Evolutionary conservation across 257 asterid species (phyloP), one percentile per base, ranked within the genome.

Genomic region (Nicotiana sylvestris): DNA sequence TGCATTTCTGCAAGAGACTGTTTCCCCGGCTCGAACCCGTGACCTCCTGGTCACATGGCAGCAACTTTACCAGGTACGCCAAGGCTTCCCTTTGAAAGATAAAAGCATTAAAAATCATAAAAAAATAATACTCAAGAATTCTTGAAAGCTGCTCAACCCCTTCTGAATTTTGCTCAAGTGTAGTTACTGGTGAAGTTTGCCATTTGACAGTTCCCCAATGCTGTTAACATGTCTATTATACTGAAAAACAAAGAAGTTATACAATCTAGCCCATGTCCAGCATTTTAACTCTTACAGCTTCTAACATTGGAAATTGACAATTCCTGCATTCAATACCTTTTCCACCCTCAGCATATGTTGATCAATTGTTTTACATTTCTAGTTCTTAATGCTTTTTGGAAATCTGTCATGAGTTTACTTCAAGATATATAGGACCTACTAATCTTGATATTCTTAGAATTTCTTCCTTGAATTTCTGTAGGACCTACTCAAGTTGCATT

Each of bases 401-500:
- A 46, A 6, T 74, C 61, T 49, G 21, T 74, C 25, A 10, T 25
- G 12, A 27, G 37, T 10, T 64, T 27, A 64, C 18, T 27, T 27
- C 35, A 64, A 64, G 37, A 74, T 74, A 25, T 72, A 1, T 46
- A 72, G 37, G 51, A 43, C 51, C 51, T 43, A 9, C 51, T 8
- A 8, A 9, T 43, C 51, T 43, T 43, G 51, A 9, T 43, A 2
- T 43, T 35, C 30, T 25, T 57, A 82, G 46, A 37, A 57, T 80
- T 85, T 27, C 69, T 21, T 62, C 64, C 83, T 86, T 18, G 64
- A 82, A 82, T 81, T 87, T 79, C 92, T 89, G 93, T 56, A 80
- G 91, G 57, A 55, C 86, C 89, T 37, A 25, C 84, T 46, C 89
- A 84, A 81, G 94, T 94, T 78, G 95, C 92, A 46, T 92, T 91